These are phyloP conservation scores for Corylus heterophylla DNA, from an alignment of 306 rosid genomes.

Conservation along the genomic window DNA sequence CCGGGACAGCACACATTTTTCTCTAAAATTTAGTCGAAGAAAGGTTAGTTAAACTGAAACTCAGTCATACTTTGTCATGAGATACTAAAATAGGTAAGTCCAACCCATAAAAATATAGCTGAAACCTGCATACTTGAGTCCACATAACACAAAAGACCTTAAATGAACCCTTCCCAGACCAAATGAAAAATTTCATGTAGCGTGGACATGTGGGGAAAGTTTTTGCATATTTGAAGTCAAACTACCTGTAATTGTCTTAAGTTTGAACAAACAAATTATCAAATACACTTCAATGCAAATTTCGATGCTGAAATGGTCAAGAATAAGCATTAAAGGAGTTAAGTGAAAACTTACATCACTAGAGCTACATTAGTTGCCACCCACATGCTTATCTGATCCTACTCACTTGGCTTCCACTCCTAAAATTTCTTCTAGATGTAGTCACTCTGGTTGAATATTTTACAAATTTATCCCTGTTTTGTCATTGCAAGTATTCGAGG, in stretches of 20 bases:
- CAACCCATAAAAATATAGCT: neutral
- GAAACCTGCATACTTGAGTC: neutral
- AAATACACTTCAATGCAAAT: neutral
- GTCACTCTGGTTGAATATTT: neutral
- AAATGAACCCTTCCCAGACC: neutral
- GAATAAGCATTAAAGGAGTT: neutral
- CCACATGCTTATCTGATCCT: neutral
- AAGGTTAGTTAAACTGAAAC: neutral
- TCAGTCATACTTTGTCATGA: neutral
- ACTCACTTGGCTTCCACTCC: neutral
- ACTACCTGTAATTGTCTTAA: neutral
- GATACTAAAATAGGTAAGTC: neutral
- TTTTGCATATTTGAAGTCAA: neutral
- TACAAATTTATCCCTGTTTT: neutral
- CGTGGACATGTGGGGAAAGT: neutral
- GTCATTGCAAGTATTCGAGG: neutral
- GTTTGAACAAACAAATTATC: neutral
- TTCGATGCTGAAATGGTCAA: neutral
- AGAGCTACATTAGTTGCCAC: neutral
- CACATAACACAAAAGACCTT: neutral
- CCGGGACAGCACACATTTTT: neutral
- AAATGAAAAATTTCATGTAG: neutral
- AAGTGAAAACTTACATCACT: neutral
- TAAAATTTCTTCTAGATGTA: neutral
- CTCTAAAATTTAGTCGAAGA: neutral